Evolutionary conservation across 169 alveolate genomes (phyloP), one percentile per base, ranked within the genome.

Genomic region (Amoebophrya sp.): DNA sequence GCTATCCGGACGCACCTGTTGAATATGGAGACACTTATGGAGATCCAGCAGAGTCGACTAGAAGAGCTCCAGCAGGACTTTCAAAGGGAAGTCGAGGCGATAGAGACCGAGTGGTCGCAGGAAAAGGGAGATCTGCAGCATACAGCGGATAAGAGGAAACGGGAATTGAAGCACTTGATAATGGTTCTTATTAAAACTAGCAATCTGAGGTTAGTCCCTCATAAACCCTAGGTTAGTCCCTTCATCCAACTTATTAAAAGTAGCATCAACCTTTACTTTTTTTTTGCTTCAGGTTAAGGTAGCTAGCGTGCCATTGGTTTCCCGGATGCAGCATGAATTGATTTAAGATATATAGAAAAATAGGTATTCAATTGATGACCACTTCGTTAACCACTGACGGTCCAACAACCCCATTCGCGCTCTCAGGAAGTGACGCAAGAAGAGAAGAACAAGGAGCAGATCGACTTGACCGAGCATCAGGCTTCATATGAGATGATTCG

Each of bases 1-100:
- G 99, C 99, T 34, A 95, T 97, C 40, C 94, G 98, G 55, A 96
- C 97, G 93, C 98, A 96, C 78, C 93, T 96, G 90, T 96, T 96
- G 26, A 97, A 96, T 91, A 96, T 96, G 33, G 97, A 97, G 91
- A 96, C 96, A 89, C 95, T 97, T 33, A 95, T 96, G 89, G 94
- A 93, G 54, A 94, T 97, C 53, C 96, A 96, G 94, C 94, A 96
- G 91, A 91, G 98, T 93, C 92, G 93, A 91, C 91, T n/a, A n/a
- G 65, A 47, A 18, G 65, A 47, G 65, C 65, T 47, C 29, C 65
- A 47, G 65, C 65, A 47, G 18, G 65, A 47, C 18, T 47, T 47
- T 18, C 65, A 18, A 6, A 47, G 18, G 65, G 65, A 47, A 18
- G 65, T 47, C 29, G 65, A 47, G 65, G 65, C 65, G 65, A 47